A percentile compares a stretch with the other conserved stretches of the same genome.
phyloP scores from a whole-genome alignment of 768 basidiomycete genomes.

The Lactarius deliciosus region DNA sequence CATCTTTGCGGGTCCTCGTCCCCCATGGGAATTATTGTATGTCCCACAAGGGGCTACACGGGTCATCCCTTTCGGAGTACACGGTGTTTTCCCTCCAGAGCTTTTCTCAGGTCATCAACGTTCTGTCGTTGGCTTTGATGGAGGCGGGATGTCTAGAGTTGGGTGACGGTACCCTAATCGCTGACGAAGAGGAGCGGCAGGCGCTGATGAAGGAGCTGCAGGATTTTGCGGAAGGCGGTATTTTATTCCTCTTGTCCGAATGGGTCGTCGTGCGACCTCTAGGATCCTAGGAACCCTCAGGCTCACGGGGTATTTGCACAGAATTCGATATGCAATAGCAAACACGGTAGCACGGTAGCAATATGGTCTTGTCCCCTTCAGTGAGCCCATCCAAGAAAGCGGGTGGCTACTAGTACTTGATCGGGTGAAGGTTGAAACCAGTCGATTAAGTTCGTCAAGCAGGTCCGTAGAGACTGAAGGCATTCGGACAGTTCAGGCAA shows the following conservation, averaged over 20 bases:
- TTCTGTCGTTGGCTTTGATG: background rate
- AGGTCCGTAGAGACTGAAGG: too few species aligned
- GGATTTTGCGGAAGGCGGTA: background rate
- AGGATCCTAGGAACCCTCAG: too few species aligned
- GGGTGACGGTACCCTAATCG: background rate
- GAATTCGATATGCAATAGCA: too few species aligned
- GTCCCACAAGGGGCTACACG: background rate
- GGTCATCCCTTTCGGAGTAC: background rate
- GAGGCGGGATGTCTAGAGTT: background rate
- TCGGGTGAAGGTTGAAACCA: too few species aligned
- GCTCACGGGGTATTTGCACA: too few species aligned
- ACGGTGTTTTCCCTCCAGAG: background rate
- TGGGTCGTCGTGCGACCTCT: background rate
- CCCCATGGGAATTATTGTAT: slow-evolving; percentile 5
- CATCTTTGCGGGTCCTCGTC: background rate
- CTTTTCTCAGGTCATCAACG: background rate
- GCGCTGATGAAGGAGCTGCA: slow-evolving; percentile 1
- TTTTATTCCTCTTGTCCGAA: background rate
- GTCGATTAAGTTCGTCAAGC: too few species aligned
- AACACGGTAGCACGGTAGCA: too few species aligned
- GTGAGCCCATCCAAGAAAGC: too few species aligned
- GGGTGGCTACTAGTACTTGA: too few species aligned
- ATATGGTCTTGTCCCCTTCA: too few species aligned
- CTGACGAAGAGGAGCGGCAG: background rate
- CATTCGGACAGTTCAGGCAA: too few species aligned